Evolutionary conservation across 352 stramenopile genomes (phyloP), one percentile per base, ranked within the genome.

Genomic region (Phytopythium mirpurense): DNA sequence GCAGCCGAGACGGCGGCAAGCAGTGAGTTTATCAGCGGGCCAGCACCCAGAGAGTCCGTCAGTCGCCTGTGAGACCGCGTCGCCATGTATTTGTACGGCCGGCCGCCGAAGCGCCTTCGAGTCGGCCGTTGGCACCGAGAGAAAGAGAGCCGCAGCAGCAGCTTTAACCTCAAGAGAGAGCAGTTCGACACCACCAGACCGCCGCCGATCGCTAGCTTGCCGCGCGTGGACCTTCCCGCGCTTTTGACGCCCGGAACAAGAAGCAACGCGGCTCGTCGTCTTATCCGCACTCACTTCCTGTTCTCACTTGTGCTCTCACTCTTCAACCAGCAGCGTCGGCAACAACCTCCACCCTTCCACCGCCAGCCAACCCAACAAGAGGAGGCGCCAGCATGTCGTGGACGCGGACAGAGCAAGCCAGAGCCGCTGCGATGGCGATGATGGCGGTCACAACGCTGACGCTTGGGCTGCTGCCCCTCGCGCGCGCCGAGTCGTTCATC

Each of bases 401-500:
- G n/a, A n/a, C n/a, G n/a, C n/a, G n/a, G n/a, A n/a, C n/a, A n/a
- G n/a, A n/a, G n/a, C n/a, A n/a, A n/a, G n/a, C n/a, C n/a, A n/a
- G n/a, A n/a, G n/a, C n/a, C n/a, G n/a, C n/a, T 11, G 12, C 23
- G 11, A 16, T 11, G 9, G 31, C 19, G 21, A 18, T 7, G 15
- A 31, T 5, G 11, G n/a, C 10, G 16, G 16, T 31, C n/a, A 3
- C 65, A 18, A 18, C 66, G 19, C 0, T 67, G 27, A 18, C 62
- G 34, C 41, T 54, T 18, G 21, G 29, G 27, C 14, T 59, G 40
- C 21, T 57, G 11, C 15, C 34, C 21, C 35, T 14, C 23, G 24
- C 19, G n/a, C 24, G 42, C 23, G 51, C 61, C 58, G 57, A 32
- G 5, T 45, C 21, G 21, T 18, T 54, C n/a, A 58, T 83, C 29